A percentile compares a stretch with the other conserved stretches of the same genome.
phyloP scores from a whole-genome alignment of 2,329 filamentous ascomycete species.

The Verticillium zaregamsianum region DNA sequence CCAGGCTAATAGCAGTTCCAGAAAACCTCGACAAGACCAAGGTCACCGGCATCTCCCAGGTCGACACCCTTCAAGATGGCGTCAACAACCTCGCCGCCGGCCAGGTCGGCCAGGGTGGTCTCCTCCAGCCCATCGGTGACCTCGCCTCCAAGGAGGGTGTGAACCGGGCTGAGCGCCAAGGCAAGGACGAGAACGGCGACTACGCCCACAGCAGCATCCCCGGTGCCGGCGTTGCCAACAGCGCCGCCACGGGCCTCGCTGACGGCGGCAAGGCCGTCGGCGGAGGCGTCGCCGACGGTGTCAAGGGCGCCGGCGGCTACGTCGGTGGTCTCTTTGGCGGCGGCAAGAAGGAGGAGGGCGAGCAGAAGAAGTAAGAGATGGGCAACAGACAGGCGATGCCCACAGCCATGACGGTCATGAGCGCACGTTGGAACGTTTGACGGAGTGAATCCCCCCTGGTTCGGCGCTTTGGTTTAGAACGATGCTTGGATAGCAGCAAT shows the following conservation, averaged over 20 bases:
- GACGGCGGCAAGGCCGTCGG: conserved; percentile 27
- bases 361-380: conserved; percentile 8
- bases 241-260: conserved; percentile 18
- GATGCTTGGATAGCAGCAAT: not conserved
- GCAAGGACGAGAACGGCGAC: conserved; percentile 56
- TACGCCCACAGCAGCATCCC: conserved; percentile 32
- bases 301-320: conserved; percentile 23
- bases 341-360: conserved; percentile 18
- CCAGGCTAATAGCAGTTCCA: conserved; percentile 22
- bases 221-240: conserved; percentile 20
- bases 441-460: not conserved
- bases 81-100: conserved; percentile 58
- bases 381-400: not conserved
- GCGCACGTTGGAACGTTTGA: not conserved
- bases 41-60: conserved; percentile 61
- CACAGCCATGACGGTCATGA: not conserved
- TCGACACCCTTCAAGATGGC: conserved; percentile 66
- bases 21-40: conserved; percentile 67
- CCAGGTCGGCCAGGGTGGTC: conserved; percentile 64
- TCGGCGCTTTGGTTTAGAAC: not conserved
- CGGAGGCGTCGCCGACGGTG: conserved; percentile 17
- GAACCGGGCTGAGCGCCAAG: conserved; percentile 60
- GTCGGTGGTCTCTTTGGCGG: conserved; percentile 30
- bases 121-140: conserved; percentile 62
- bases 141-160: conserved; percentile 58